These are phyloP conservation scores for Ceratobasidium sp. DNA, from an alignment of 1,284 basidiomycete species.

Conservation along the genomic window DNA sequence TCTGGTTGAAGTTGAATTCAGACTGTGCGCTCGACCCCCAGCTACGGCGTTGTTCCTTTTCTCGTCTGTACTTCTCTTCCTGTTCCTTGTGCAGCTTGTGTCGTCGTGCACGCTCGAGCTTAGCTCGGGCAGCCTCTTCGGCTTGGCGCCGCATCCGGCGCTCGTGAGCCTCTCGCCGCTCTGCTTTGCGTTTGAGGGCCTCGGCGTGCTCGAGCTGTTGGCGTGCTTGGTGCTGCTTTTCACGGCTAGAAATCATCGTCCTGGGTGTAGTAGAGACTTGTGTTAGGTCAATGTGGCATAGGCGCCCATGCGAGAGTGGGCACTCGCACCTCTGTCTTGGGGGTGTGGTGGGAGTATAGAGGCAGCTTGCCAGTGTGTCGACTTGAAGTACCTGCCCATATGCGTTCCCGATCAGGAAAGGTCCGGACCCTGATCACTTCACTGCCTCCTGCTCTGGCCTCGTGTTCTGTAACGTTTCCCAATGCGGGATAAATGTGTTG, in stretches of 20 bases:
- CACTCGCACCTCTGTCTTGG: too few relatives aligned
- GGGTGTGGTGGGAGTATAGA: constrained; percentile 3
- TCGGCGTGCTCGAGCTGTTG: constrained; percentile 34
- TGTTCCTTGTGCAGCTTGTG: constrained; percentile 12
- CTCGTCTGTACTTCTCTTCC: neutral
- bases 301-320: too few relatives aligned
- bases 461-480: too few relatives aligned
- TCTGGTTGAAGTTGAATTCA: constrained; percentile 17
- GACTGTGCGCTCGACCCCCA: constrained; percentile 15
- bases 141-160: constrained; percentile 22
- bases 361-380: too few relatives aligned
- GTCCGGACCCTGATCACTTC: too few relatives aligned
- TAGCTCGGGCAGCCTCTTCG: constrained; percentile 24
- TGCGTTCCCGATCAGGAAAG: too few relatives aligned
- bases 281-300: too few relatives aligned
- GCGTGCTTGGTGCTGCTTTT: constrained; percentile 21
- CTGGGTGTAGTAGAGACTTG: neutral
- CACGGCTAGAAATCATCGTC: neutral
- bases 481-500: too few relatives aligned
- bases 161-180: constrained; percentile 30
- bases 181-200: constrained; percentile 34
- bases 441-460: too few relatives aligned
- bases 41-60: constrained; percentile 8
- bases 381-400: too few relatives aligned
- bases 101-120: constrained; percentile 29